Base-by-base conservation (phyloP, 2,329 filamentous ascomycete genomes). In the Lecanicillium sp. region DNA sequence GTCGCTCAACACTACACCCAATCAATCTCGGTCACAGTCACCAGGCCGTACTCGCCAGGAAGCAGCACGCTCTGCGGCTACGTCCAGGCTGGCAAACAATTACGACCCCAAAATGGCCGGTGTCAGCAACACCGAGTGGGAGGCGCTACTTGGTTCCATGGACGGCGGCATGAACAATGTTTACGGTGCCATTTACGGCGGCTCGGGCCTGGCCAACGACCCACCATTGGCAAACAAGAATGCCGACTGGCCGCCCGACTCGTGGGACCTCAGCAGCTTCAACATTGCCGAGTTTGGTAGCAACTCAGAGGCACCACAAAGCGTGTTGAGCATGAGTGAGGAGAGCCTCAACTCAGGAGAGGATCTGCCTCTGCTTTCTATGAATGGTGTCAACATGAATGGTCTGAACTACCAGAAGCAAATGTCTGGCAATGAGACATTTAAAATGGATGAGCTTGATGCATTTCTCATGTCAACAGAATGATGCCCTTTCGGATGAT, bases 131-230 rank as follows among this genome's bases (percentile, higher is more conserved):
- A 69, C 78, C 0, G 85, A 92, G 50, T 94, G 87, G 88, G 87
- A 94, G 57, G 78, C 81, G 2, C 70, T 94, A 1, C 70, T 94
- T 2, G 80, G 83, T 4, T 82, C 81, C 16, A 78, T 94, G 56
- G 87, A 94, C 50, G 80, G 80, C 27, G 85, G 85, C 1, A 74
- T 82, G 47, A 77, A 80, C 38, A 94, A 90, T 53, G 82, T 94
- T n/a, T 92, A 86, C 58, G 82, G 87, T 53, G 81, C 80, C 29
- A 86, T 87, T 40, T 88, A 88, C 48, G 84, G 83, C 28, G 83
- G 83, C 0, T 70, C 73, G 9, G 68, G 67, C 33, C 59, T 65
- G 44, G 63, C 62, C 4, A 56, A 70, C 22, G 62, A 68, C 25
- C 64, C 70, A 16, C 60, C 69, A 11, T 59, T 69, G 14, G 54